Conservation (phyloP, 805 yeast genomes). For the Lachancea sp. region DNA sequence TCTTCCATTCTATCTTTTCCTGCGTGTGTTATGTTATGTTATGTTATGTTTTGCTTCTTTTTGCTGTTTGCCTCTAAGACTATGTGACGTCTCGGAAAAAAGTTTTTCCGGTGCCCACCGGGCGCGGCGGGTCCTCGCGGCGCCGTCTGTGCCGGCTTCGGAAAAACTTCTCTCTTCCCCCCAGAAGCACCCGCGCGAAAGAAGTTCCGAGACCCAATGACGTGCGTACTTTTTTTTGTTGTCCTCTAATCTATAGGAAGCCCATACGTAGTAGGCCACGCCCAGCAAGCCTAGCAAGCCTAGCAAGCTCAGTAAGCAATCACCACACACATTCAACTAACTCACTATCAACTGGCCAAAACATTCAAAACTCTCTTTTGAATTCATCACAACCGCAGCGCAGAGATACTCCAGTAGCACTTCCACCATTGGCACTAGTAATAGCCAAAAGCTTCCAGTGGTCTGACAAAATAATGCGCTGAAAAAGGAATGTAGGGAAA, state of each 20-base stretch:
- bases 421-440: no score
- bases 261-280: not conserved
- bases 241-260: no score
- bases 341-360: not conserved
- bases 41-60: not conserved
- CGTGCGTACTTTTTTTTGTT: no score
- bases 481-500: not conserved
- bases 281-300: not conserved
- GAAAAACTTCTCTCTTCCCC: not conserved
- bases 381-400: not conserved
- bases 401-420: no score
- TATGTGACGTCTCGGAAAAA: constrained; percentile 3
- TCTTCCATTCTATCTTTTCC: no score
- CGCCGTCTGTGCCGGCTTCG: not conserved
- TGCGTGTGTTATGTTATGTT: no score
- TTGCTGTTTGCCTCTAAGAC: not conserved
- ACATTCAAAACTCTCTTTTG: not conserved
- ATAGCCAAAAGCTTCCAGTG: not conserved
- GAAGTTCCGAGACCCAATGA: no score
- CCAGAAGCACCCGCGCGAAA: no score
- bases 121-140: not conserved
- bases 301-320: no score
- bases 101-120: not conserved
- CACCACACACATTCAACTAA: not conserved
- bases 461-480: not conserved